Conservation (phyloP, 331 rosid genomes). For the Dryas integrifolia region DNA sequence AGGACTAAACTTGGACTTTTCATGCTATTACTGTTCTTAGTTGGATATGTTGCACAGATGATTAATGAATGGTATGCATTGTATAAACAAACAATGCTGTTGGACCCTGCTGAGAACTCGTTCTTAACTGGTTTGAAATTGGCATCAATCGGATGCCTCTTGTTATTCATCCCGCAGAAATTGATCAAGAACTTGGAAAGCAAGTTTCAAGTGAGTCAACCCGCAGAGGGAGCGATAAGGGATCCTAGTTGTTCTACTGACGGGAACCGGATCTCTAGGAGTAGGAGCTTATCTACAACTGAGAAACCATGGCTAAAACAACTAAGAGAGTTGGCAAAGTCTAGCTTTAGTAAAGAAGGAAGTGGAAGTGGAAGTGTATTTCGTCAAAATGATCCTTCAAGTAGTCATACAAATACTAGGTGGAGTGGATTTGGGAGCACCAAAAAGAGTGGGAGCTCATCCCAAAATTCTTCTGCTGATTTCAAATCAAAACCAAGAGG, state of each 20-base stretch:
- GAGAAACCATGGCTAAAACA: slow-evolving; percentile 71
- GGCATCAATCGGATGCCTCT: slow-evolving; percentile 59
- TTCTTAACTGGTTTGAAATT: slow-evolving; percentile 51
- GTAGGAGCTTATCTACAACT: slow-evolving; percentile 48
- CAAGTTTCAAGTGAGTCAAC: slow-evolving; percentile 41
- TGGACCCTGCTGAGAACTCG: slow-evolving; percentile 63
- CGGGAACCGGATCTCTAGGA: slow-evolving; percentile 27
- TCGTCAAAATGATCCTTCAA: slow-evolving; percentile 58
- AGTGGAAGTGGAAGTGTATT: slow-evolving; percentile 35
- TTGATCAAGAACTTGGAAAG: slow-evolving; percentile 43
- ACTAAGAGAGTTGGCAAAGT: slow-evolving; percentile 59
- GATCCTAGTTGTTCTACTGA: slow-evolving; percentile 29
- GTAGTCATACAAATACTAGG: slow-evolving; percentile 41
- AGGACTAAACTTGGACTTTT: slow-evolving; percentile 51
- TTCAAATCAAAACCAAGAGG: slow-evolving; percentile 51
- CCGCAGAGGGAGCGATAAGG: slow-evolving; percentile 23
- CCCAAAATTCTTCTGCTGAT: slow-evolving; percentile 44
- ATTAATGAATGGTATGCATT: slow-evolving; percentile 75
- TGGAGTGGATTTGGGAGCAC: slow-evolving; percentile 68
- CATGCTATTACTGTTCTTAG: slow-evolving; percentile 63
- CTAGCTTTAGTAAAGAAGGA: slow-evolving; percentile 71
- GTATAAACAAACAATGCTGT: slow-evolving; percentile 52
- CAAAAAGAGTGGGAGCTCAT: slow-evolving; percentile 63
- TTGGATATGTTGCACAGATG: slow-evolving; percentile 54
- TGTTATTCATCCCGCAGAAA: slow-evolving; percentile 53